Evolutionary conservation across 2,329 filamentous ascomycete genomes (phyloP), one percentile per base, ranked within the genome.

Genomic region (Monosporascus sp.): DNA sequence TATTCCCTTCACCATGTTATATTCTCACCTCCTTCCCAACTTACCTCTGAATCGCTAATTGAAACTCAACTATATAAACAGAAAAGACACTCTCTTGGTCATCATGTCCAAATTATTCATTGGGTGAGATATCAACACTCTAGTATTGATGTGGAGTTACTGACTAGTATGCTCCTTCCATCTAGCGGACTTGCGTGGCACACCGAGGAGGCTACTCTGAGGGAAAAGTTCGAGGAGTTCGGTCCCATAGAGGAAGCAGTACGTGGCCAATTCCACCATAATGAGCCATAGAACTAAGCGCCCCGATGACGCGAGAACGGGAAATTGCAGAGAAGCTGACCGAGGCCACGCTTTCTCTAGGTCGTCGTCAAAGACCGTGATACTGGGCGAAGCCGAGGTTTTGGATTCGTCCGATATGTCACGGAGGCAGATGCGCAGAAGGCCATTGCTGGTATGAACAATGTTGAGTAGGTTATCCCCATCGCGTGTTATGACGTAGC

Each of bases 301-400:
- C 38, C 20, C 19, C 9, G 22, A 5, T 50, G 27, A 27, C 45
- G 24, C 37, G 26, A 22, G 7, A 24, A n/a, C 45, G 43, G 8
- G 37, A 14, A 48, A 24, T 6, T 37, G 26, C 24, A 40, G 14
- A 14, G 24, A 35, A 35, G 14, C 31, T 35, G 11, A 35, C 31
- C 31, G 31, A 9, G 11, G 31, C 9, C 9, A 35, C 2, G 31
- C 31, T 35, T 49, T 54, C 43, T 49, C 48, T 64, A 97, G 93
- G 89, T 96, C 58, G 93, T 99, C 63, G 92, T 97, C 66, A 97
- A 96, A 78, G 93, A 99, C 73, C 90, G 92, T 67, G 93, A 97
- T 70, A 97, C 93, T 67, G 89, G 91, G 65, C 91, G 93, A 72
- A 97, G 92, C 80, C 90, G 94, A 72, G 94, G 94, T 56, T 99